These are phyloP conservation scores for Lizonia empirigonia DNA, from an alignment of 2,329 filamentous ascomycete genomes.

Conservation along the genomic window DNA sequence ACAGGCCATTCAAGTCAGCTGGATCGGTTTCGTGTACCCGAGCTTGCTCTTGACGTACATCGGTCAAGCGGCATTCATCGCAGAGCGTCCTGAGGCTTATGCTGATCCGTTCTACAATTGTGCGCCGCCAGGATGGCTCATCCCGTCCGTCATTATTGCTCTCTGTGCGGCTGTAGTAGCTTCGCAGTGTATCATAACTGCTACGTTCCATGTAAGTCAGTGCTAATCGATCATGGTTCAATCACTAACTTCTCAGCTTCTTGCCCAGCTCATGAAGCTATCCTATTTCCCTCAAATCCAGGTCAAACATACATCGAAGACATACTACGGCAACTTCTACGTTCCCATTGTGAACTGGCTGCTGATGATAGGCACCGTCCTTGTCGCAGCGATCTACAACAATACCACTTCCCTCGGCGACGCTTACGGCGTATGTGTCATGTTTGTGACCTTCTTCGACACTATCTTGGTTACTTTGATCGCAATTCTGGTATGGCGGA, in stretches of 20 bases:
- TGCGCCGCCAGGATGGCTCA: slow-evolving; percentile 70
- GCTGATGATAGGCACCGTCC: slow-evolving; percentile 73
- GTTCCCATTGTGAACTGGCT: slow-evolving; percentile 79
- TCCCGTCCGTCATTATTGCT: slow-evolving; percentile 71
- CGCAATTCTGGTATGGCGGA: slow-evolving; percentile 73
- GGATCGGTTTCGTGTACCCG: slow-evolving; percentile 71
- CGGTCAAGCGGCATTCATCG: slow-evolving; percentile 77
- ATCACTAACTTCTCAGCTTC: slow-evolving; percentile 50
- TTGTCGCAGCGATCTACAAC: slow-evolving; percentile 75
- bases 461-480: slow-evolving; percentile 76
- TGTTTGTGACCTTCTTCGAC: slow-evolving; percentile 78
- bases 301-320: slow-evolving; percentile 71
- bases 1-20: slow-evolving; percentile 73
- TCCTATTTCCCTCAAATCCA: slow-evolving; percentile 79
- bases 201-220: slow-evolving; percentile 66
- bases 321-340: slow-evolving; percentile 76
- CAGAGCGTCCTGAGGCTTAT: slow-evolving; percentile 63
- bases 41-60: slow-evolving; percentile 70
- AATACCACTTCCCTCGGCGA: slow-evolving; percentile 69
- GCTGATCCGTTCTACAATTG: slow-evolving; percentile 77
- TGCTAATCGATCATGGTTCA: not conserved
- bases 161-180: slow-evolving; percentile 75
- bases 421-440: slow-evolving; percentile 80
- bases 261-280: slow-evolving; percentile 75
- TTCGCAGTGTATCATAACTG: slow-evolving; percentile 79